Evolutionary conservation across 495 filamentous ascomycete species (phyloP).

Genomic region (Bathelium albidoporum): DNA sequence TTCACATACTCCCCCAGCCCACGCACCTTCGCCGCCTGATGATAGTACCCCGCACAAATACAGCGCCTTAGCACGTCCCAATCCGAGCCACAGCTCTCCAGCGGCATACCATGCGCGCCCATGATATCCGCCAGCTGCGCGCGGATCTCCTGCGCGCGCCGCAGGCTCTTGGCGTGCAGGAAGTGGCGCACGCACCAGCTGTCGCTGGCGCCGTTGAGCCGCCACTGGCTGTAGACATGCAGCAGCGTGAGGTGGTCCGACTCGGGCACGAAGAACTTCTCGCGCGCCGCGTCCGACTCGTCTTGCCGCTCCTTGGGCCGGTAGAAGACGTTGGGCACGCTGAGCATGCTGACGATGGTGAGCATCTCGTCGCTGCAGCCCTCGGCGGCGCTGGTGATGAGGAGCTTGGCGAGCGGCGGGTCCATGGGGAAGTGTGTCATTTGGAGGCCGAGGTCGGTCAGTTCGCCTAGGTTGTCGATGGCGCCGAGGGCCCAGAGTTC

Average conservation of each 20-base stretch:
- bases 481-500: conserved; percentile 97
- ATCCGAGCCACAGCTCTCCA: conserved; percentile 86
- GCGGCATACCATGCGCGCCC: conserved; percentile 81
- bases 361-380: conserved; percentile 95
- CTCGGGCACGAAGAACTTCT: conserved; percentile 97
- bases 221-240: conserved; percentile 95
- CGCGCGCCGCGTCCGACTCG: conserved; percentile 90
- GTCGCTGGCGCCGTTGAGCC: conserved; percentile 78
- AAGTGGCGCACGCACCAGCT: conserved; percentile 90
- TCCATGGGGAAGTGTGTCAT: conserved; percentile 99
- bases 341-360: conserved; percentile 96
- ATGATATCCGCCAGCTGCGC: conserved; percentile 93
- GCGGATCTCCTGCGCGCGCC: conserved; percentile 84
- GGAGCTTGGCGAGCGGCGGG: conserved; percentile 81
- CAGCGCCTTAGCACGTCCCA: conserved; percentile 95
- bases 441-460: conserved; percentile 74
- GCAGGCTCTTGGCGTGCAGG: conserved; percentile 80
- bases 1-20: conserved; percentile 97
- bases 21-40: conserved; percentile 95
- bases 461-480: conserved; percentile 82
- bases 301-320: conserved; percentile 95
- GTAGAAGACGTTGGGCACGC: conserved; percentile 93
- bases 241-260: conserved; percentile 94
- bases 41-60: conserved; percentile 95
- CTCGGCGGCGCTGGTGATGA: conserved; percentile 74